These are phyloP conservation scores for Phytophthora hibernalis DNA, from an alignment of 352 stramenopile genomes.

Conservation along the genomic window DNA sequence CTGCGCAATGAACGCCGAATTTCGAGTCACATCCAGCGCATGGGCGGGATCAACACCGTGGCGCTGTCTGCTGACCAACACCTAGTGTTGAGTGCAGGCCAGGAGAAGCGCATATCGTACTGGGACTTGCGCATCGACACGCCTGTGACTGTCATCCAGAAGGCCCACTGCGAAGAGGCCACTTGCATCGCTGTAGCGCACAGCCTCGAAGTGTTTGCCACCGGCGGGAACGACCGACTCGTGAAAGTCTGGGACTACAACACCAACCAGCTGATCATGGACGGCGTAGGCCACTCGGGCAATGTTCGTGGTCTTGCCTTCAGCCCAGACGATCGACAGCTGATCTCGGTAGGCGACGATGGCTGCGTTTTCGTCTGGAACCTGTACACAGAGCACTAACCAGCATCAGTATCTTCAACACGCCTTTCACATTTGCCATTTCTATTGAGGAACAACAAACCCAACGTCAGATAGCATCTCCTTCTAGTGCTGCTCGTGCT, in stretches of 20 bases:
- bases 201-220: constrained; percentile 85
- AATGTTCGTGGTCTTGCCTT: constrained; percentile 82
- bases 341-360: constrained; percentile 92
- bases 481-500: constrained; percentile 61
- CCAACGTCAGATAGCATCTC: constrained; percentile 9
- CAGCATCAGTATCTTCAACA: constrained; percentile 20
- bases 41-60: constrained; percentile 94
- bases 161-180: constrained; percentile 84
- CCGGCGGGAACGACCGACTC: constrained; percentile 85
- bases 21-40: constrained; percentile 91
- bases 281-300: constrained; percentile 82
- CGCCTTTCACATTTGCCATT: constrained; percentile 29
- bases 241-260: constrained; percentile 91
- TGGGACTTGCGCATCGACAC: constrained; percentile 92
- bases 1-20: constrained; percentile 87
- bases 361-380: constrained; percentile 94
- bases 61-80: constrained; percentile 88
- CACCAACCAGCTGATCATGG: constrained; percentile 65
- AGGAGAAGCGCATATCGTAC: constrained; percentile 93
- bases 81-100: constrained; percentile 91
- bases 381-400: constrained; percentile 69
- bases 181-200: constrained; percentile 91
- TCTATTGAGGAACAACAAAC: constrained; percentile 34
- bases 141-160: constrained; percentile 81
- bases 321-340: constrained; percentile 91